These are phyloP conservation scores for Sequoia sempervirens DNA, from an alignment of 75 land plant genomes.

Conservation along the genomic window DNA sequence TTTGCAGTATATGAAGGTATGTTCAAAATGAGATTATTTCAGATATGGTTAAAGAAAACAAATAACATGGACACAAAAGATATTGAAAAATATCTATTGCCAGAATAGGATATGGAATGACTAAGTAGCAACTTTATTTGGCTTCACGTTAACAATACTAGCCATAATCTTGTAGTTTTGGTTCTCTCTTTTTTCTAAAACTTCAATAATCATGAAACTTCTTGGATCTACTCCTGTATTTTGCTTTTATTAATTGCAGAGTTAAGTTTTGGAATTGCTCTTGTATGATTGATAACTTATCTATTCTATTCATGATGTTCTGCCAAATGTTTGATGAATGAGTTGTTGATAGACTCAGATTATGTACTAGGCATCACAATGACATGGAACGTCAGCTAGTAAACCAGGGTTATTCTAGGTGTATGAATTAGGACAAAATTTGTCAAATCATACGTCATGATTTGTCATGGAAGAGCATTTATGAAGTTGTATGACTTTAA, in stretches of 20 bases:
- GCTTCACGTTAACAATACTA: background rate
- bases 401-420: background rate
- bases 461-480: background rate
- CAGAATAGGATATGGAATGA: background rate
- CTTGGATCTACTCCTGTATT: background rate
- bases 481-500: background rate
- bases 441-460: background rate
- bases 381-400: background rate
- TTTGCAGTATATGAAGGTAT: conserved; percentile 97
- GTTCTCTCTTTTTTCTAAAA: background rate
- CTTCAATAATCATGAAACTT: background rate
- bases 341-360: background rate
- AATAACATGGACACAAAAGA: background rate
- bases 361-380: background rate
- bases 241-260: background rate
- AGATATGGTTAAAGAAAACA: background rate
- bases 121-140: background rate
- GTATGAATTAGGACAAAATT: background rate
- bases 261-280: background rate
- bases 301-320: background rate
- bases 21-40: background rate
- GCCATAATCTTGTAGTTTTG: background rate
- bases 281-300: background rate
- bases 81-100: background rate
- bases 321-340: background rate